phyloP scores from a whole-genome alignment of 2,329 filamentous ascomycete genomes.

The Emericellopsis cladophorae region DNA sequence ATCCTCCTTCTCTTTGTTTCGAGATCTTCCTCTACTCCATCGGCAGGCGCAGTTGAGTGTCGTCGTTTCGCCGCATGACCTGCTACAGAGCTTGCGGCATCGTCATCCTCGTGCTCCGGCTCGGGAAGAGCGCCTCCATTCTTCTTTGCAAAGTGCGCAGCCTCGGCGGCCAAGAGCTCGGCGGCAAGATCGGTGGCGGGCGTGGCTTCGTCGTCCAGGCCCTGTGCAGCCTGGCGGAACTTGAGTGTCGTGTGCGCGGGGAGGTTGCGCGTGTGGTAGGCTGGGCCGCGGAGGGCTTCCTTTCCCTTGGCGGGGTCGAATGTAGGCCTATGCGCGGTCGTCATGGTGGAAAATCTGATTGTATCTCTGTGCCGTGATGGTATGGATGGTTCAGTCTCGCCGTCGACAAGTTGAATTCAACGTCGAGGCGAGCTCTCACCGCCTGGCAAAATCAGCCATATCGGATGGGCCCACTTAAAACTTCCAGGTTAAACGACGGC shows the following conservation, averaged over 20 bases:
- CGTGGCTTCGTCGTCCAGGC: slow-evolving; percentile 56
- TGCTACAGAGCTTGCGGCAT: slow-evolving; percentile 22
- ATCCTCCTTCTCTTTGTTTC: slow-evolving; percentile 78
- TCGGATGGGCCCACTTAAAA: background rate
- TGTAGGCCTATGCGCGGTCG: slow-evolving; percentile 69
- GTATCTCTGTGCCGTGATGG: background rate
- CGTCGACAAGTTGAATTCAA: background rate
- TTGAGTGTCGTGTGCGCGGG: slow-evolving; percentile 92
- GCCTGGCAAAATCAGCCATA: slow-evolving; percentile 33
- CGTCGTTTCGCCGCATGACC: slow-evolving; percentile 46
- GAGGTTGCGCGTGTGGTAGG: slow-evolving; percentile 91
- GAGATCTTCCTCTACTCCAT: slow-evolving; percentile 45
- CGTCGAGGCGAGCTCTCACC: slow-evolving; percentile 18
- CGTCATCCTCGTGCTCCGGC: slow-evolving; percentile 35
- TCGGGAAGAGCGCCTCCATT: slow-evolving; percentile 43
- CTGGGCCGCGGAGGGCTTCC: slow-evolving; percentile 83
- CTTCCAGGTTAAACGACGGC: too few relatives aligned
- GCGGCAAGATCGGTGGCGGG: slow-evolving; percentile 74
- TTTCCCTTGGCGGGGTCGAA: slow-evolving; percentile 95
- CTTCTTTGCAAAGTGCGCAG: slow-evolving; percentile 76
- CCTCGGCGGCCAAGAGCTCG: slow-evolving; percentile 81
- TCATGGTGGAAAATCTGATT: slow-evolving; percentile 30
- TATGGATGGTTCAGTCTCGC: background rate
- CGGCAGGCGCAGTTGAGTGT: slow-evolving; percentile 8
- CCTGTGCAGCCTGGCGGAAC: slow-evolving; percentile 76